Base-by-base conservation (phyloP, 2,329 filamentous ascomycete genomes). In the Chrysosporium queenslandicum region DNA sequence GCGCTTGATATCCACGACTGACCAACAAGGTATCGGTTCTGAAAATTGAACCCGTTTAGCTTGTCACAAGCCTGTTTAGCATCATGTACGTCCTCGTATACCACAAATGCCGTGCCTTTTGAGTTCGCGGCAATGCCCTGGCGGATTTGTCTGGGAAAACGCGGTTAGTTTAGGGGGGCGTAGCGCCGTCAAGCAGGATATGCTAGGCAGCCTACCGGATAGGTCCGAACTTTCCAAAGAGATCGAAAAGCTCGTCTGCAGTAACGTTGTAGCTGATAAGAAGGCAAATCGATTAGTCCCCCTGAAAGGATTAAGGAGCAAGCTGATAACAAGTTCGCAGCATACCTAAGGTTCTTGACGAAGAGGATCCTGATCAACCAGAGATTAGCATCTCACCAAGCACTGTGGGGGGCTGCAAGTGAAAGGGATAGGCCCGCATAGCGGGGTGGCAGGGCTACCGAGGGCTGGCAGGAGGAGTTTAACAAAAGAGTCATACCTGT, bases 11-110 rank as follows among this genome's bases (percentile, higher is more conserved):
- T 11, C 1, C 2, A 16, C 39, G 39, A 82, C 87, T 57, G 81
- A 94, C 88, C 89, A 66, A 98, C 92, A 64, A 98, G 87, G 74
- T 98, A 98, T 70, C 92, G 86, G 75, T 91, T 95, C 77, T 98
- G 92, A 73, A 98, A 98, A 77, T 98, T 98, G 83, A 94, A 98
- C 69, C 92, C 92, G 78, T 98, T 98, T 71, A 98, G 79, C 77
- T 97, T 96, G 78, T 98, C 92, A 79, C 92, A 97, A 67, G 92
- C 92, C 74, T 89, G 85, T 77, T 98, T 98, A 61, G 92, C 90
- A 78, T 98, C 92, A 80, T 92, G 86, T 62, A 97, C 91, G 79
- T 98, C 92, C 74, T 97, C 92, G 78, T 96, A 98, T 73, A 98
- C 92, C 63, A 98, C 92, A 73, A 95, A 98, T 61, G 91, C 92